phyloP scores from a whole-genome alignment of 2,329 filamentous ascomycete genomes.

The Lachnellula hyalina region DNA sequence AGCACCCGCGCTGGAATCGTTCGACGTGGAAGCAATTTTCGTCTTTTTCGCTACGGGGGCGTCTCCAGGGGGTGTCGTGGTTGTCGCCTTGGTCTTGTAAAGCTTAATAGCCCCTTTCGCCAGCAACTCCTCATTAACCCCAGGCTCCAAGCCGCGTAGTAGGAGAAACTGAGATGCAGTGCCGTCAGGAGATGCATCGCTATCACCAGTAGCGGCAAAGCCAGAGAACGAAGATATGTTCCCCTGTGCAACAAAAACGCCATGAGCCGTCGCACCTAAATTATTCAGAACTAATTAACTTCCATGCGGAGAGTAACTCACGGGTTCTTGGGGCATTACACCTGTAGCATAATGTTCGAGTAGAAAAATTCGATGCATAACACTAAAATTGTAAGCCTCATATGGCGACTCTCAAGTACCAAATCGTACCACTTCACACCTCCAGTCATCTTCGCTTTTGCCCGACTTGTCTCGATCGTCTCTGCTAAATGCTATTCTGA shows the following conservation, averaged over 20 bases:
- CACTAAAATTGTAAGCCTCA: slow-evolving; percentile 38
- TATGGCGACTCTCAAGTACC: not conserved
- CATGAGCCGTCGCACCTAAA: slow-evolving; percentile 30
- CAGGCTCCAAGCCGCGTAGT: slow-evolving; percentile 63
- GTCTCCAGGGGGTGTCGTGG: slow-evolving; percentile 32
- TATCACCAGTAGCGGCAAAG: slow-evolving; percentile 47
- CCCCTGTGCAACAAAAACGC: slow-evolving; percentile 31
- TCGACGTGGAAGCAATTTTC: slow-evolving; percentile 48
- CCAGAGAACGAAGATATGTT: slow-evolving; percentile 36
- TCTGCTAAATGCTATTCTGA: slow-evolving; percentile 45
- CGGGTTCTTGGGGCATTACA: slow-evolving; percentile 51
- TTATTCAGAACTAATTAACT: slow-evolving; percentile 24
- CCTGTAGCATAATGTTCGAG: slow-evolving; percentile 50
- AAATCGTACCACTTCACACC: slow-evolving; percentile 43
- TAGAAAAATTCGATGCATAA: slow-evolving; percentile 50
- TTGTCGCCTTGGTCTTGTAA: slow-evolving; percentile 50
- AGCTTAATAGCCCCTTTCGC: slow-evolving; percentile 70
- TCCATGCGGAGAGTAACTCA: slow-evolving; percentile 31
- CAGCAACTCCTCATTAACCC: slow-evolving; percentile 67
- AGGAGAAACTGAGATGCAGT: slow-evolving; percentile 66
- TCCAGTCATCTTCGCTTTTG: slow-evolving; percentile 50
- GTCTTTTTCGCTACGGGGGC: slow-evolving; percentile 32
- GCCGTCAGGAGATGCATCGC: slow-evolving; percentile 47
- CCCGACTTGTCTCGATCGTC: slow-evolving; percentile 42
- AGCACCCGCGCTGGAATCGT: slow-evolving; percentile 53